Base-by-base conservation (phyloP, 371 early-diverging fungal genomes). In the Sporodiniella umbellata region DNA sequence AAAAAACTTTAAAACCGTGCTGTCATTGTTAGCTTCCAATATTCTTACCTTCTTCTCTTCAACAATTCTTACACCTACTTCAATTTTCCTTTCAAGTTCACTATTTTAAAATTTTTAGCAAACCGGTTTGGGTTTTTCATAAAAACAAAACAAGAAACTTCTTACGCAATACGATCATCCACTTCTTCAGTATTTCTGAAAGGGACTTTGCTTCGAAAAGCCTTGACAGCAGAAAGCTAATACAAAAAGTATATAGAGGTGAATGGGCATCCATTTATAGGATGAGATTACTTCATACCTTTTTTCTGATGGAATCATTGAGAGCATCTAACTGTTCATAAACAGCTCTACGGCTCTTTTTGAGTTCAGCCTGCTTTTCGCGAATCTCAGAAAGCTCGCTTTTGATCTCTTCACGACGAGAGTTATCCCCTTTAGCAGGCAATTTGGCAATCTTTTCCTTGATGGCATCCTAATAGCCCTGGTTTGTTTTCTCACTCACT, bases 141-240 rank as follows among this genome's bases (percentile, higher is more conserved):
- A 17, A 23, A 19, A 18, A 17, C 19, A 30, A 24, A 21, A 6
- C n/a, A 23, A 21, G 18, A 10, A 2, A 30, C 11, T 22, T 73
- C 79, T 49, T 78, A 87, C 87, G 45, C 62, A 65, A 96, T 87
- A 47, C 84, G 83, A 42, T 56, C 70, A 57, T 94, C 93, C 18
- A 93, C 81, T 33, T 93, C 95, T 25, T 75, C 88, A 18, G 79
- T 75, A 26, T 79, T 82, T 74, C 85, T 91, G 78, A 70, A 92
- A 23, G 87, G 85, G 23, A 88, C 75, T 70, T 89, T 93, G 59
- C 86, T 78, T 64, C 89, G 87, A 59, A 81, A 70, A 22, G 74
- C 70, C 49, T 54, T 63, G 35, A 63, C 58, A 42, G 51, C 50
- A 48, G 52, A 44, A 8, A 63, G 58, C 63, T 62, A 52, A 48